Evolutionary conservation across 139 green algal genomes (phyloP).

Genomic region (Desmodesmus armatus): DNA sequence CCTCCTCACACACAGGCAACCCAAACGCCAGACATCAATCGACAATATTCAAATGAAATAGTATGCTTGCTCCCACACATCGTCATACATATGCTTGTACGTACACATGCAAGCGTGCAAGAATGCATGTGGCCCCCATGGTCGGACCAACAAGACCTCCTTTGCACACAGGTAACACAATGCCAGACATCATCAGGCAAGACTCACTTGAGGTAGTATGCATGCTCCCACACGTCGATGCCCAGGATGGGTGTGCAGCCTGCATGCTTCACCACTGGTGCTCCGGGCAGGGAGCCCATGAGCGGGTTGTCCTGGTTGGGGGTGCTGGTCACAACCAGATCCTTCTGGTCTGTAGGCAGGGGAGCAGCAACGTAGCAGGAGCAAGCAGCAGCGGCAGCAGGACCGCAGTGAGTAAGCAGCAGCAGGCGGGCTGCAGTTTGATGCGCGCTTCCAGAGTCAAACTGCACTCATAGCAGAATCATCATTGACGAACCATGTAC

Average conservation of each 20-base stretch:
- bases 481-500: too few relatives aligned
- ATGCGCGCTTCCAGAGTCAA: slow-evolving; percentile 12
- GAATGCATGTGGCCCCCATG: too few relatives aligned
- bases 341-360: neutral
- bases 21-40: neutral
- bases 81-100: too few relatives aligned
- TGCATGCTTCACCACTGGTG: neutral
- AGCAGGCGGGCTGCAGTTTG: neutral
- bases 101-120: too few relatives aligned
- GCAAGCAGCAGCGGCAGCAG: neutral
- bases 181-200: neutral
- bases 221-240: slow-evolving; percentile 69
- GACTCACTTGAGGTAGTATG: slow-evolving; percentile 40
- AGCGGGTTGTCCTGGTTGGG: slow-evolving; percentile 90
- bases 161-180: neutral
- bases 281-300: slow-evolving; percentile 59
- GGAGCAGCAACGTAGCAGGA: neutral
- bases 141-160: too few relatives aligned
- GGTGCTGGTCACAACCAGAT: slow-evolving; percentile 80
- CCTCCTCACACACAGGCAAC: too few relatives aligned
- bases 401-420: neutral
- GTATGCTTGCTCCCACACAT: slow-evolving; percentile 48
- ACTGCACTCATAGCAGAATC: too few relatives aligned
- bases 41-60: slow-evolving; percentile 23
- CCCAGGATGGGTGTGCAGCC: slow-evolving; percentile 83